These are phyloP conservation scores for Penicillium italicum DNA, from an alignment of 2,329 filamentous ascomycete species.

Conservation along the genomic window DNA sequence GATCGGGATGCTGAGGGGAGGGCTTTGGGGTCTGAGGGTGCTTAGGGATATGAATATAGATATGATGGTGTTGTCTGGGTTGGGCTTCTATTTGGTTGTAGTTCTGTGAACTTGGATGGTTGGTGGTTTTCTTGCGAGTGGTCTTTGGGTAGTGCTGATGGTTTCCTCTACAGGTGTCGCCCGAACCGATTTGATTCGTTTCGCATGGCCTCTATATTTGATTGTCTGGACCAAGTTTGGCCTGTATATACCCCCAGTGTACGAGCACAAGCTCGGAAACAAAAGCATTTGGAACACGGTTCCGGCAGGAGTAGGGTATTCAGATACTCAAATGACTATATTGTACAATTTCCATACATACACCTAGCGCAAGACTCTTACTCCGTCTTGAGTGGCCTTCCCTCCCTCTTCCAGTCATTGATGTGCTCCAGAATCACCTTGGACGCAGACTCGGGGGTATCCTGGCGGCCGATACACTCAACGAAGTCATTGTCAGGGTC, in stretches of 20 bases:
- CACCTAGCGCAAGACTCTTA: slow-evolving; percentile 15
- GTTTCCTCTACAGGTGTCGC: not conserved
- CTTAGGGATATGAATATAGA: not conserved
- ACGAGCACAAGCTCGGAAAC: not conserved
- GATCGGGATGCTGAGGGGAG: slow-evolving; percentile 60
- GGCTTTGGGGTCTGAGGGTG: not conserved
- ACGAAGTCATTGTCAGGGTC: slow-evolving; percentile 98
- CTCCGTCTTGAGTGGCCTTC: slow-evolving; percentile 50
- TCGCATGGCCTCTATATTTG: not conserved
- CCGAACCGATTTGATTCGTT: not conserved
- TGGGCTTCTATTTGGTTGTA: not conserved
- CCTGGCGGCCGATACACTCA: slow-evolving; percentile 90
- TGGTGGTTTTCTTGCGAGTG: not conserved
- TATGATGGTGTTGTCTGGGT: not conserved
- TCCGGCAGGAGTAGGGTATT: slow-evolving; percentile 27
- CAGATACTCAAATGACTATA: slow-evolving; percentile 20
- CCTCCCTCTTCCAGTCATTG: slow-evolving; percentile 64
- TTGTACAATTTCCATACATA: slow-evolving; percentile 24
- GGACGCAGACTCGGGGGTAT: slow-evolving; percentile 81
- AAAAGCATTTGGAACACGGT: not conserved
- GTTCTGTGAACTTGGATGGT: not conserved
- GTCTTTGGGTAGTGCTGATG: not conserved
- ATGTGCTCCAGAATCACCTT: slow-evolving; percentile 83
- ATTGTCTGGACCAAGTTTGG: not conserved
- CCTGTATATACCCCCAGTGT: not conserved